These are phyloP conservation scores for Diplogelasinospora grovesii DNA, from an alignment of 495 filamentous ascomycete species.

Conservation along the genomic window DNA sequence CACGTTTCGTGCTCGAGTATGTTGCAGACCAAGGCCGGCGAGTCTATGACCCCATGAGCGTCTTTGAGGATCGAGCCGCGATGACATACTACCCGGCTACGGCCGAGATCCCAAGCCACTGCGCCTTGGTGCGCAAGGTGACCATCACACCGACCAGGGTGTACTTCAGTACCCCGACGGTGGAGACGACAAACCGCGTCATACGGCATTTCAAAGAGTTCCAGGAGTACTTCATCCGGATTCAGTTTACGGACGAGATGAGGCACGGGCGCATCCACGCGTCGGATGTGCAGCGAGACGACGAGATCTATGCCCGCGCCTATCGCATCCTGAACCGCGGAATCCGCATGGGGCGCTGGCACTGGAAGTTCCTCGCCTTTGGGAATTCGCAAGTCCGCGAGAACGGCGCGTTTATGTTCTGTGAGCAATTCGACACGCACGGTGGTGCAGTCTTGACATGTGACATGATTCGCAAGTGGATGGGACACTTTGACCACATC, in stretches of 20 bases:
- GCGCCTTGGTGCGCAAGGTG: slow-evolving; percentile 66
- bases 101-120: slow-evolving; percentile 60
- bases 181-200: slow-evolving; percentile 86
- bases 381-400: slow-evolving; percentile 95
- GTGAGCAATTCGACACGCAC: slow-evolving; percentile 37
- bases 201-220: slow-evolving; percentile 61
- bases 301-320: slow-evolving; percentile 70
- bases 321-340: slow-evolving; percentile 66
- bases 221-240: slow-evolving; percentile 79
- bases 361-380: slow-evolving; percentile 87
- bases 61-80: slow-evolving; percentile 53
- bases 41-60: slow-evolving; percentile 64
- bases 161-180: slow-evolving; percentile 64
- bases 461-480: slow-evolving; percentile 75
- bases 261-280: slow-evolving; percentile 40
- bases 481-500: slow-evolving; percentile 81
- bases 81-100: slow-evolving; percentile 38
- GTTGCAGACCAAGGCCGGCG: slow-evolving; percentile 42
- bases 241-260: slow-evolving; percentile 82
- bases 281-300: slow-evolving; percentile 42
- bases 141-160: slow-evolving; percentile 78
- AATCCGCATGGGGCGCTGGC: slow-evolving; percentile 71
- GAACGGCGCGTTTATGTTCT: slow-evolving; percentile 85
- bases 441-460: slow-evolving; percentile 58
- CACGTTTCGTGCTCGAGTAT: slow-evolving; percentile 33